Percentiles rank a stretch among this genome's conserved stretches.
Evolutionary conservation across 108 stramenopile species (phyloP).

Genomic region (Nannochloropsis salina): DNA sequence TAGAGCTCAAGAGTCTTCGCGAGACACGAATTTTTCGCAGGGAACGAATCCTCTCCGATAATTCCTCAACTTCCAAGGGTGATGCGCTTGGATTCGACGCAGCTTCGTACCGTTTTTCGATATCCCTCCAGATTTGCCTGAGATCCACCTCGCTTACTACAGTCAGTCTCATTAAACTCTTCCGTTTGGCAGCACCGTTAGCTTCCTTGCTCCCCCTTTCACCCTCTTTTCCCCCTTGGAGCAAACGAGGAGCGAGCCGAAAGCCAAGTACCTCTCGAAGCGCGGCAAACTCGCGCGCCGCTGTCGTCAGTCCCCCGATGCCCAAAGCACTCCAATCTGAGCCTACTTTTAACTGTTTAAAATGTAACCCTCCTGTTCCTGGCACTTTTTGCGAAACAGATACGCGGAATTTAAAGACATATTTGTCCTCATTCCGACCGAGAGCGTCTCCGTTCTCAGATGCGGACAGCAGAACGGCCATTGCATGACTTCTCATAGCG

Average conservation of each 20-base stretch:
- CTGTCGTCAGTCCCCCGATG: conserved; percentile 35
- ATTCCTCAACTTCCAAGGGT: not conserved
- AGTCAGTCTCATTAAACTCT: not conserved
- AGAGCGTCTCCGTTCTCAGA: not conserved
- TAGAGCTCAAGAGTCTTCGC: not conserved
- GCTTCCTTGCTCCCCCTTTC: not conserved
- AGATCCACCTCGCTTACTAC: conserved; percentile 15
- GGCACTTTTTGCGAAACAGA: not conserved
- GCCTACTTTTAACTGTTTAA: conserved; percentile 1
- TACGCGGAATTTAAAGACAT: not conserved
- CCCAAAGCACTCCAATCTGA: not conserved
- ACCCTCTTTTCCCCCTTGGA: conserved; percentile 18
- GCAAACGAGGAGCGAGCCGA: conserved; percentile 21
- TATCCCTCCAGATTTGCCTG: conserved; percentile 21
- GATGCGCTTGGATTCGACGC: not conserved
- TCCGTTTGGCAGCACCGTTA: not conserved
- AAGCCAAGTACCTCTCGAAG: conserved; percentile 20
- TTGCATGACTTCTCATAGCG: not conserved
- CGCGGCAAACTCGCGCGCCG: conserved; percentile 33
- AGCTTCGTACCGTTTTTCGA: not conserved
- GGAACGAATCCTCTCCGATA: not conserved
- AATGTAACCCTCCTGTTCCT: not conserved
- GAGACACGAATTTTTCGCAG: not conserved
- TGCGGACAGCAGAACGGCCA: not conserved
- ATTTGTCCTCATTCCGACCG: not conserved